Percentiles rank a stretch among this genome's conserved stretches.
phyloP scores from a whole-genome alignment of 148 eudicot species.

The Rhododendron ovatum region DNA sequence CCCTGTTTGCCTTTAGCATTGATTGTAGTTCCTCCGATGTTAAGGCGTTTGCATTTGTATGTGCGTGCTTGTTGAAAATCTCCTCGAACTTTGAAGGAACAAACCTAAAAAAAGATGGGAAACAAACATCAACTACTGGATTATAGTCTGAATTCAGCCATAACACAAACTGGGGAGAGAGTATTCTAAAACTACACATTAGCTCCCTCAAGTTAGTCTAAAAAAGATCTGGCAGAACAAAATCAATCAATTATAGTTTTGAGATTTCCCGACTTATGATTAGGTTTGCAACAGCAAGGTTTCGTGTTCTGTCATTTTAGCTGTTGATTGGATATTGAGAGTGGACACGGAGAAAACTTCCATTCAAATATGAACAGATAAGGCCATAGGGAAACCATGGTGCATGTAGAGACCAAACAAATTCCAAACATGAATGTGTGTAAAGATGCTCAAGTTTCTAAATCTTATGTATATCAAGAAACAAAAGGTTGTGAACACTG shows the following conservation, averaged over 20 bases:
- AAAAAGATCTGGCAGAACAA: neutral
- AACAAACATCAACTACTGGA: neutral
- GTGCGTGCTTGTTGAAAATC: conserved; percentile 62
- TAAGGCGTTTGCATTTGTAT: conserved; percentile 36
- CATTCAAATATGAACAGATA: neutral
- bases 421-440: neutral
- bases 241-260: too few relatives aligned
- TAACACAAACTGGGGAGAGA: neutral
- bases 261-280: neutral
- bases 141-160: neutral
- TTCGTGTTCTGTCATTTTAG: neutral
- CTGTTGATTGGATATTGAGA: neutral
- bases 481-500: neutral
- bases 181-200: neutral
- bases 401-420: neutral
- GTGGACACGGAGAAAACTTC: neutral
- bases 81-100: conserved; percentile 64
- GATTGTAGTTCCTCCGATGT: conserved; percentile 45
- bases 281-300: neutral
- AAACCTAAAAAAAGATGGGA: conserved; percentile 33
- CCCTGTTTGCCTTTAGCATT: conserved; percentile 58
- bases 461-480: neutral
- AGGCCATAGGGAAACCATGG: neutral
- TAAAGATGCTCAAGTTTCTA: neutral
- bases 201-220: neutral